A percentile compares a stretch with the other conserved stretches of the same genome.
Conservation (phyloP, 768 basidiomycete species). For the Podaxis mareebaensis region DNA sequence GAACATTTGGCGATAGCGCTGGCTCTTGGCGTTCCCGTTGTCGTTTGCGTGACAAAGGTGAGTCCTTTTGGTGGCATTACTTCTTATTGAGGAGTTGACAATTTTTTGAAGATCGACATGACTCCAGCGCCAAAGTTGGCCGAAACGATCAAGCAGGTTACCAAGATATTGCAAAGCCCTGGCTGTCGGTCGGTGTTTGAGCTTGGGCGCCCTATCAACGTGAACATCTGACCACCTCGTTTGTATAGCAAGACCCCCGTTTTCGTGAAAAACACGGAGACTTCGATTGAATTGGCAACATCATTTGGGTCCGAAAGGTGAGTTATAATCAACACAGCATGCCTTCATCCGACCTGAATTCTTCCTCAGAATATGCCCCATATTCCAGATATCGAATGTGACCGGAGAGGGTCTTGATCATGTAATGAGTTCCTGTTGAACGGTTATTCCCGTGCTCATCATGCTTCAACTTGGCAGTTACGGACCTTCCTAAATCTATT, state of each 20-base stretch:
- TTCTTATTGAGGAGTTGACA: neutral
- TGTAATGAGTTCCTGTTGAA: conserved; percentile 38
- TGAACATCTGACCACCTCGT: neutral
- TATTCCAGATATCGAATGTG: conserved; percentile 92
- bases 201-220: neutral
- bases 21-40: conserved; percentile 90
- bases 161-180: conserved; percentile 89
- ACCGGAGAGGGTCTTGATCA: conserved; percentile 89
- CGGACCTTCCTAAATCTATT: conserved; percentile 90
- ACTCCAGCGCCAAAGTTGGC: conserved; percentile 88
- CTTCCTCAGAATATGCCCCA: conserved; percentile 72
- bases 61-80: conserved; percentile 9
- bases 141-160: conserved; percentile 91
- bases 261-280: conserved; percentile 81
- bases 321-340: conserved; percentile 17
- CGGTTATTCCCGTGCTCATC: neutral
- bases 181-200: conserved; percentile 72
- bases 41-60: conserved; percentile 94
- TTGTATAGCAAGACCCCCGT: conserved; percentile 71
- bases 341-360: conserved; percentile 8
- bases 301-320: conserved; percentile 75
- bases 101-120: conserved; percentile 79
- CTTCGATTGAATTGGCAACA: conserved; percentile 75
- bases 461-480: conserved; percentile 44
- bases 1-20: conserved; percentile 96